Conservation (phyloP, 352 stramenopile species). For the Elongisporangium undulatum region DNA sequence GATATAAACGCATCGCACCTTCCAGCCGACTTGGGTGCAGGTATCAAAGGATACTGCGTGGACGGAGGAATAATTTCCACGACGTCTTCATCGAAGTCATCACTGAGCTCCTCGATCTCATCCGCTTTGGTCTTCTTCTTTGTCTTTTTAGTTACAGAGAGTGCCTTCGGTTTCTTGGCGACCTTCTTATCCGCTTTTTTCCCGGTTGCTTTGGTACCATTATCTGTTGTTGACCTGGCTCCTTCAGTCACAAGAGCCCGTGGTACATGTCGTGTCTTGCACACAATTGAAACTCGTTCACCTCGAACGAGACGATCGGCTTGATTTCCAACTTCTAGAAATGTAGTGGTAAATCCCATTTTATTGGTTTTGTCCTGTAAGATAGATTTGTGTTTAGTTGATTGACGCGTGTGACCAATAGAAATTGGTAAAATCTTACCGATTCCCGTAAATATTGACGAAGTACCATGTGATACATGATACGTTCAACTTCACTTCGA, state of each 20-base stretch:
- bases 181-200: slow-evolving; percentile 34
- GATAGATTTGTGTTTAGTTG: neutral
- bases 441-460: slow-evolving; percentile 73
- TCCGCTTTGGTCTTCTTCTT: slow-evolving; percentile 29
- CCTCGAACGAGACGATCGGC: slow-evolving; percentile 47
- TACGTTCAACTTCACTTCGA: slow-evolving; percentile 75
- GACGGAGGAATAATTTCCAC: slow-evolving; percentile 37
- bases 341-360: slow-evolving; percentile 82
- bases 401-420: neutral
- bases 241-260: slow-evolving; percentile 17
- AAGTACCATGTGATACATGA: slow-evolving; percentile 87
- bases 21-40: slow-evolving; percentile 32
- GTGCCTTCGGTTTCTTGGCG: slow-evolving; percentile 23
- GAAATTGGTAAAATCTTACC: neutral
- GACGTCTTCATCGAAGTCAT: slow-evolving; percentile 58
- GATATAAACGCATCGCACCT: slow-evolving; percentile 22
- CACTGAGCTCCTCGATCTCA: slow-evolving; percentile 59
- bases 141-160: slow-evolving; percentile 21
- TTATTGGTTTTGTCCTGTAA: slow-evolving; percentile 71
- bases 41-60: slow-evolving; percentile 49
- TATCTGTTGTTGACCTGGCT: slow-evolving; percentile 1
- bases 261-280: slow-evolving; percentile 62
- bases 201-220: slow-evolving; percentile 15
- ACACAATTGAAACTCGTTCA: slow-evolving; percentile 73
- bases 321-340: slow-evolving; percentile 57